These are phyloP conservation scores for Botrytis porri DNA, from an alignment of 2,329 filamentous ascomycete species.

Conservation along the genomic window DNA sequence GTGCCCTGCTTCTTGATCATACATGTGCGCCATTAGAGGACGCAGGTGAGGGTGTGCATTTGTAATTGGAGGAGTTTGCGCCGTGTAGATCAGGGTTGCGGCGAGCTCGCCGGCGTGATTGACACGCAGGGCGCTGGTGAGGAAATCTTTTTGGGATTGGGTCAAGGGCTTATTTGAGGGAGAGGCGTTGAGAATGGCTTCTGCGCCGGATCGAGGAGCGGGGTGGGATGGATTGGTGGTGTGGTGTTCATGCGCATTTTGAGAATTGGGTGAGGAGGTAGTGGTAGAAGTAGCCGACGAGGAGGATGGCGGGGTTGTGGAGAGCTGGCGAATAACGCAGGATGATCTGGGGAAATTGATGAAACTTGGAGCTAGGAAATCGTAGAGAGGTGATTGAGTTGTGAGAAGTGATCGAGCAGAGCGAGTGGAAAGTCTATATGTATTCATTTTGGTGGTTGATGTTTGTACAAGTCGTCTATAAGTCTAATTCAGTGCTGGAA, in stretches of 20 bases:
- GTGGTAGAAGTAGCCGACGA: not conserved
- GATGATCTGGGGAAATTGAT: constrained; percentile 24
- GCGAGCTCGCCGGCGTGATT: constrained; percentile 98
- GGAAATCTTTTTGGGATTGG: constrained; percentile 67
- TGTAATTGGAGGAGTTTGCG: constrained; percentile 80
- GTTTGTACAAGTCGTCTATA: not conserved
- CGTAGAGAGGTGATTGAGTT: constrained; percentile 35
- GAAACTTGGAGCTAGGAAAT: constrained; percentile 43
- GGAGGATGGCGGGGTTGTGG: constrained; percentile 23
- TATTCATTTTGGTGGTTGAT: not conserved
- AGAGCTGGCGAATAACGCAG: constrained; percentile 28
- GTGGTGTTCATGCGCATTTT: constrained; percentile 5
- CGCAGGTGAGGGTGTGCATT: constrained; percentile 81
- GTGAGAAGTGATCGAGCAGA: constrained; percentile 9
- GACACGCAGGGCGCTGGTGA: constrained; percentile 81
- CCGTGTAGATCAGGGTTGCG: constrained; percentile 87
- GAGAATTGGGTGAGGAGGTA: not conserved
- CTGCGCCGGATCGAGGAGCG: not conserved
- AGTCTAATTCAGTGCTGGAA: not conserved
- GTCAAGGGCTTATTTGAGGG: constrained; percentile 51
- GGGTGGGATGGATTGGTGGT: constrained; percentile 4
- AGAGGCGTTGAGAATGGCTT: not conserved
- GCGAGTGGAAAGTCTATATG: constrained; percentile 21
- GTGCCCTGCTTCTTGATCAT: constrained; percentile 90
- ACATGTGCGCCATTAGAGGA: constrained; percentile 95